Evolutionary conservation across 768 basidiomycete species (phyloP), one percentile per base, ranked within the genome.

Genomic region (Mycena rosella): DNA sequence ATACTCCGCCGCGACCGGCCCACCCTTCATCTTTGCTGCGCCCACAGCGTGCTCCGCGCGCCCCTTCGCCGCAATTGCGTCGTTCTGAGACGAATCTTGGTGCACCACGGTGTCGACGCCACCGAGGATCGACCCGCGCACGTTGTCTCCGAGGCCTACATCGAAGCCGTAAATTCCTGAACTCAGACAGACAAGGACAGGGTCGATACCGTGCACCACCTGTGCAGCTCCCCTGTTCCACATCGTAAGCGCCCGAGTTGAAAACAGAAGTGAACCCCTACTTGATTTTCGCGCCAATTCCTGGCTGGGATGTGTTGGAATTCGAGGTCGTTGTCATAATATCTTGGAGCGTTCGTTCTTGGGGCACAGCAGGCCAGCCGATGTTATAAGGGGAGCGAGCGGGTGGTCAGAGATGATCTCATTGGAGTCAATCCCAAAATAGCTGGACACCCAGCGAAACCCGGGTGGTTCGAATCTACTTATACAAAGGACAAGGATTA

Each of bases 101-200:
- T 67, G 65, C 8, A 65, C n/a, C 2, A 61, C 63, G 5, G 70
- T 71, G 5, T 71, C 70, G 30, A 67, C 70, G 29, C 66, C 70
- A 48, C 70, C 70, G 36, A 71, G 63, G 26, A 67, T 29, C 17
- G 70, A 67, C 24, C 70, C 70, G 38, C 70, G 70, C 3, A 71
- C 53, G 54, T 71, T 71, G 29, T 71, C 70, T 11, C 70, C 66
- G 22, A 48, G 10, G 10, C 67, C 67, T 68, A 14, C n/a, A n/a
- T 36, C 34, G n/a, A 22, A 14, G 14, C 8, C 29, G 20, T 20
- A 2, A 27, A 24, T 18, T 26, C 20, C 1, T 20, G 22, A 6
- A 59, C 5, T n/a, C 26, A 7, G 30, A 17, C 8, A 2, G 22
- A 26, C 3, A 49, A 30, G 26, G 6, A 18, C n/a, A n/a, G n/a